A percentile compares a stretch with the other conserved stretches of the same genome.
phyloP scores from a whole-genome alignment of 2,329 filamentous ascomycete genomes.

The Epichloe gansuensis region DNA sequence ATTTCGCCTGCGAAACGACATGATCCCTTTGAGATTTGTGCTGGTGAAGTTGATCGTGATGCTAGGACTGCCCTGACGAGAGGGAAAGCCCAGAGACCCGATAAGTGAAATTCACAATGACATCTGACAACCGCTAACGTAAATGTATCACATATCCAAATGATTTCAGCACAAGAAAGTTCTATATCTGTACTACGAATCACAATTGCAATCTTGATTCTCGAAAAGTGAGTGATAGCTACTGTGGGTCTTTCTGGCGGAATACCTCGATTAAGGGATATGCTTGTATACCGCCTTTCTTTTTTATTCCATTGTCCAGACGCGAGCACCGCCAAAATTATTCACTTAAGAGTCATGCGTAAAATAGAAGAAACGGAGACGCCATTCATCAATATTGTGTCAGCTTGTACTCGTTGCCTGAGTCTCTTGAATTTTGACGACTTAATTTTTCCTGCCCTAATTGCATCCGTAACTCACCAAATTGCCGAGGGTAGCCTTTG shows the following conservation, averaged over 20 bases:
- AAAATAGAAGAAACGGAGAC: background rate
- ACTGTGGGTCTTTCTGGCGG: conserved; percentile 1
- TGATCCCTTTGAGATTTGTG: conserved; percentile 12
- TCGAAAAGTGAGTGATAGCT: background rate
- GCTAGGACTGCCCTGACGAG: background rate
- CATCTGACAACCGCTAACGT: no score
- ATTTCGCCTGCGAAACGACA: conserved; percentile 48
- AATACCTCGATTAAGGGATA: conserved; percentile 14
- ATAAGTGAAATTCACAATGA: background rate
- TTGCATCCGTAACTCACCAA: background rate
- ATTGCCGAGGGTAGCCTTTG: background rate
- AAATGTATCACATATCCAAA: no score
- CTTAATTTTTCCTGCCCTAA: background rate
- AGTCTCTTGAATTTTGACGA: background rate
- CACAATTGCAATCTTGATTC: background rate
- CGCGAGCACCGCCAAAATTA: background rate
- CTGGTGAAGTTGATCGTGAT: background rate
- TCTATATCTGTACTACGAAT: no score
- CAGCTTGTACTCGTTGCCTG: background rate
- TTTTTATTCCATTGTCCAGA: background rate
- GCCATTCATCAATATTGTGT: background rate
- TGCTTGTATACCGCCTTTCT: conserved; percentile 3
- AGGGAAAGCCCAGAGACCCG: background rate
- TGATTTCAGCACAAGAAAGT: no score
- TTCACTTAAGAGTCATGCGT: background rate